Percentiles rank a stretch among this genome's conserved stretches.
These are phyloP conservation scores for Metarhizium album DNA, from an alignment of 2,329 filamentous ascomycete genomes.

Conservation along the genomic window DNA sequence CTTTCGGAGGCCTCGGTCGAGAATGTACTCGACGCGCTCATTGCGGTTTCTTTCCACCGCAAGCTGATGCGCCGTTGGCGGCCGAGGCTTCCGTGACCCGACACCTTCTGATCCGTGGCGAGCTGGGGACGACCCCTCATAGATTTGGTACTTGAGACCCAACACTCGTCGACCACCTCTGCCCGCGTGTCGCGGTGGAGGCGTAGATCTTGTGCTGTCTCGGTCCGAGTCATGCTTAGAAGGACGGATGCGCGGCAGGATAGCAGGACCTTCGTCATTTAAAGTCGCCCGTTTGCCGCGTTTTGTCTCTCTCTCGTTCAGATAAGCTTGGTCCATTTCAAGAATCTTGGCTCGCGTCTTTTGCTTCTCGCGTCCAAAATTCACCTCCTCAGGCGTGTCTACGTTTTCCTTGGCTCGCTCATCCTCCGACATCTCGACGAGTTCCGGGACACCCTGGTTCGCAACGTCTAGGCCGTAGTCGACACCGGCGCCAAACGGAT, in stretches of 20 bases:
- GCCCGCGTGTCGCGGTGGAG: constrained; percentile 24
- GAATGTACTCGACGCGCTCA: constrained; percentile 70
- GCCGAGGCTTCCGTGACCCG: constrained; percentile 54
- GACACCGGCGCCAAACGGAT: constrained; percentile 72
- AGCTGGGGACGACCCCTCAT: constrained; percentile 50
- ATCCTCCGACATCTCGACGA: constrained; percentile 55
- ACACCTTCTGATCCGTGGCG: constrained; percentile 43
- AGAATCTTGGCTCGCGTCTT: constrained; percentile 65
- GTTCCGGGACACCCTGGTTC: constrained; percentile 57
- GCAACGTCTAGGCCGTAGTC: constrained; percentile 54
- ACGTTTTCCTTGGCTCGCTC: constrained; percentile 62
- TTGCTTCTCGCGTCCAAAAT: constrained; percentile 63
- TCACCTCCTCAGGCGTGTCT: constrained; percentile 57
- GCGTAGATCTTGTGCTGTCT: constrained; percentile 34
- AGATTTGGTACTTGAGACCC: constrained; percentile 47
- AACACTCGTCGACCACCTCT: constrained; percentile 14
- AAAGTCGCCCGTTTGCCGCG: constrained; percentile 33
- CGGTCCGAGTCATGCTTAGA: constrained; percentile 46
- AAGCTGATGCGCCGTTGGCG: constrained; percentile 71
- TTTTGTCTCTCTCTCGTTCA: constrained; percentile 50
- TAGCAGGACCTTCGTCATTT: constrained; percentile 44
- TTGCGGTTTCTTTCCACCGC: constrained; percentile 70
- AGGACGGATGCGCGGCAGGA: constrained; percentile 52
- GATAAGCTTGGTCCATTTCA: constrained; percentile 61
- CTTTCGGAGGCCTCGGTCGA: constrained; percentile 61